Evolutionary conservation across 2,329 filamentous ascomycete species (phyloP).

Genomic region (Aspergillus awamori): DNA sequence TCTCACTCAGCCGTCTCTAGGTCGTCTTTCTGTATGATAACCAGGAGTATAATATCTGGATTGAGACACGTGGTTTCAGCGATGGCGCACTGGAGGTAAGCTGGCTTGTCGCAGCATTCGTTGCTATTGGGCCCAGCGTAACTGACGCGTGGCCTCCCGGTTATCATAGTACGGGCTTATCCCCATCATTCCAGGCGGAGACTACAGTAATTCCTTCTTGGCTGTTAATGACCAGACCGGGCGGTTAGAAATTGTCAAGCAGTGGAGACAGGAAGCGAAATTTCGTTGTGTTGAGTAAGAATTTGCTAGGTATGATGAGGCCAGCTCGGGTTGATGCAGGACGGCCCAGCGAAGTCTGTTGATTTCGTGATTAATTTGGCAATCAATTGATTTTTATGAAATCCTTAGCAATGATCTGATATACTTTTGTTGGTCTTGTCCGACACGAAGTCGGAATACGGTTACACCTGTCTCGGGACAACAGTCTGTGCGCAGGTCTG

Average conservation of each 20-base stretch:
- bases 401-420: neutral
- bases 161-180: slow-evolving; percentile 10
- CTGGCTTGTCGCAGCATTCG: neutral
- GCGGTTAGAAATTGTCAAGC: neutral
- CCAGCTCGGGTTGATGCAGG: neutral
- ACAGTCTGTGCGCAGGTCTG: neutral
- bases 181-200: neutral
- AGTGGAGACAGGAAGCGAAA: slow-evolving; percentile 5
- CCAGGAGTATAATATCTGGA: slow-evolving; percentile 8
- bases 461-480: neutral
- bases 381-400: too few species aligned
- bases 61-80: slow-evolving; percentile 12
- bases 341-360: neutral
- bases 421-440: neutral
- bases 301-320: neutral
- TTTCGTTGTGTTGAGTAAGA: slow-evolving; percentile 10
- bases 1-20: neutral
- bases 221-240: neutral
- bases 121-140: neutral
- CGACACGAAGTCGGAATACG: neutral
- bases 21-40: neutral
- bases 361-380: neutral
- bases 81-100: slow-evolving; percentile 2
- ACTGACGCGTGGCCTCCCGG: neutral
- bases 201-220: slow-evolving; percentile 13